A percentile compares a stretch with the other conserved stretches of the same genome.
phyloP scores from a whole-genome alignment of 257 asterid species.

The Solanum dulcamara region DNA sequence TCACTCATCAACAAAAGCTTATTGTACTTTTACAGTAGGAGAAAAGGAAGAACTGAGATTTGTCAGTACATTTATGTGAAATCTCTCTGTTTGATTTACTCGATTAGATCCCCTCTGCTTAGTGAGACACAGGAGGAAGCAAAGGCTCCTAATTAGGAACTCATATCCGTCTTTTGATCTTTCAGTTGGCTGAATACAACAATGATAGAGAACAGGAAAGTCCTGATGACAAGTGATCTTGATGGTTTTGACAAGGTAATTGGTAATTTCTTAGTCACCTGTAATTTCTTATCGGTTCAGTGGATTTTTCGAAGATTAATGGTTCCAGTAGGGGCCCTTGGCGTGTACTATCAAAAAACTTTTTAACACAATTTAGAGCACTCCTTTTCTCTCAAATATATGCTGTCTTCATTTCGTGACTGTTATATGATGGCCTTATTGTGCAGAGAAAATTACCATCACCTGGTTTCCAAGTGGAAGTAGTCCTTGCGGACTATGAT shows the following conservation, averaged over 20 bases:
- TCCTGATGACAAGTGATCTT: constrained; percentile 63
- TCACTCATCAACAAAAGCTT: not conserved
- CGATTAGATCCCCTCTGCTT: not conserved
- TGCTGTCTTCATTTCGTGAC: not conserved
- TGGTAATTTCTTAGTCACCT: constrained; percentile 25
- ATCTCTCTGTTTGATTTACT: not conserved
- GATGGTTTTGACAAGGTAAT: constrained; percentile 98
- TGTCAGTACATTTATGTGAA: not conserved
- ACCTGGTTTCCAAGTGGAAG: constrained; percentile 91
- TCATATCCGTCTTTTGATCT: not conserved
- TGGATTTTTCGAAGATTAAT: not conserved
- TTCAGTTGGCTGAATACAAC: constrained; percentile 96
- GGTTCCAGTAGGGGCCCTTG: not conserved
- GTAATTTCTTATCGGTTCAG: not conserved
- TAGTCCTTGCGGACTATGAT: constrained; percentile 72
- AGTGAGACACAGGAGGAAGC: not conserved
- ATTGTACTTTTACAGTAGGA: not conserved
- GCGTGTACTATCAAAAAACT: not conserved
- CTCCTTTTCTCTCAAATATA: not conserved
- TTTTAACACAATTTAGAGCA: not conserved
- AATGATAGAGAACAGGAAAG: constrained; percentile 84
- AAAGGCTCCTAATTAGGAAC: not conserved
- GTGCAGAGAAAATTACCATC: constrained; percentile 93
- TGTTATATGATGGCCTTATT: not conserved
- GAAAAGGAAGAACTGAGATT: not conserved